Conservation (phyloP, 805 yeast species). For the Diddensiella transvaalensis region DNA sequence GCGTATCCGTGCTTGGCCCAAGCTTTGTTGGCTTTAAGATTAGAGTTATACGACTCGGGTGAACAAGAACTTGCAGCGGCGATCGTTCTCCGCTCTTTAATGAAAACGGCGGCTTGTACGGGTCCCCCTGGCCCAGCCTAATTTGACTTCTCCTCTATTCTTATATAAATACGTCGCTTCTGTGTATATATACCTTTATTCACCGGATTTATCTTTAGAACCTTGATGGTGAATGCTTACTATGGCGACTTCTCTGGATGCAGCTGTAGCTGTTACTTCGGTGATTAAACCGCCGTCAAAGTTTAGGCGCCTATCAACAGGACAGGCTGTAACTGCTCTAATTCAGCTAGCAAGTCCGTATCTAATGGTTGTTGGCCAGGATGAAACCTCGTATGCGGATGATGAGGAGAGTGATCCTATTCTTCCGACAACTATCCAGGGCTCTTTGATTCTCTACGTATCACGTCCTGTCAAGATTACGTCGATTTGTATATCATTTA, state of each 20-base stretch:
- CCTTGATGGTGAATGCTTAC: neutral
- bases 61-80: too few relatives aligned
- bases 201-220: neutral
- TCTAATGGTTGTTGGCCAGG: neutral
- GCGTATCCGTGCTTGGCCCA: neutral
- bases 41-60: too few relatives aligned
- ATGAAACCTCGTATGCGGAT: neutral
- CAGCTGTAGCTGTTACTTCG: neutral
- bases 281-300: neutral
- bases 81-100: constrained; percentile 1
- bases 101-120: neutral
- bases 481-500: neutral
- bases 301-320: neutral
- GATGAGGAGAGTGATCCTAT: too few relatives aligned
- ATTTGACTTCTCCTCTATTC: too few relatives aligned
- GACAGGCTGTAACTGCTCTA: neutral
- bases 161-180: too few relatives aligned
- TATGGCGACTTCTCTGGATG: neutral
- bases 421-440: neutral
- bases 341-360: neutral
- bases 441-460: neutral
- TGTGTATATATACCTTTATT: neutral
- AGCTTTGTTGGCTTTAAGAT: neutral
- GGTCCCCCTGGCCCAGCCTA: too few relatives aligned
- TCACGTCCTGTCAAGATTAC: neutral